Conservation (phyloP, 768 basidiomycete species). For the Mycena pura region DNA sequence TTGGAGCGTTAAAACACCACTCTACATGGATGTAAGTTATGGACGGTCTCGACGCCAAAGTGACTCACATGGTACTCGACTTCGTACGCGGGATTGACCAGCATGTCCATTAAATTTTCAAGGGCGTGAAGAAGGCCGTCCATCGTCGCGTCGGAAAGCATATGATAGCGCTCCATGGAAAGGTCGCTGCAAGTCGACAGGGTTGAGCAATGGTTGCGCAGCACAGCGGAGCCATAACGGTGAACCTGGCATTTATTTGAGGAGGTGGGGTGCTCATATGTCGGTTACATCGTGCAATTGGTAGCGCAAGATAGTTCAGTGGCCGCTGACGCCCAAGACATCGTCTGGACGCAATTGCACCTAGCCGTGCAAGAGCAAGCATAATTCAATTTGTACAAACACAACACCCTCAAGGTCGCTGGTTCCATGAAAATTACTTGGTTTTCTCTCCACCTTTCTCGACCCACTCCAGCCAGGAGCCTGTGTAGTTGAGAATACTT, state of each 20-base stretch:
- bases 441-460: constrained; percentile 51
- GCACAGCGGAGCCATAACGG: constrained; percentile 11
- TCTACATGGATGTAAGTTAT: constrained; percentile 49
- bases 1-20: constrained; percentile 87
- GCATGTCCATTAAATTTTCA: constrained; percentile 72
- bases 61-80: constrained; percentile 85
- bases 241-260: constrained; percentile 62
- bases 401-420: neutral
- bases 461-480: constrained; percentile 91
- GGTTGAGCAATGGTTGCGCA: neutral
- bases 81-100: constrained; percentile 66
- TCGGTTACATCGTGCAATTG: constrained; percentile 32
- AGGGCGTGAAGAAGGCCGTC: constrained; percentile 73
- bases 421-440: constrained; percentile 15
- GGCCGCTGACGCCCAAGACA: constrained; percentile 19
- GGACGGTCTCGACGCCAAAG: neutral
- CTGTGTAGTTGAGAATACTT: constrained; percentile 78
- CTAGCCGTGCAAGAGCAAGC: constrained; percentile 17
- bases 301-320: neutral
- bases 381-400: constrained; percentile 3
- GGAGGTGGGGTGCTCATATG: constrained; percentile 60
- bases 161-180: constrained; percentile 71
- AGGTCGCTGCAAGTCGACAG: constrained; percentile 48
- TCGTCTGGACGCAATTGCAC: constrained; percentile 22
- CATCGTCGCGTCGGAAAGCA: constrained; percentile 80